Base-by-base conservation (phyloP, 2,329 filamentous ascomycete species). In the Paraconiothyrium sp. region DNA sequence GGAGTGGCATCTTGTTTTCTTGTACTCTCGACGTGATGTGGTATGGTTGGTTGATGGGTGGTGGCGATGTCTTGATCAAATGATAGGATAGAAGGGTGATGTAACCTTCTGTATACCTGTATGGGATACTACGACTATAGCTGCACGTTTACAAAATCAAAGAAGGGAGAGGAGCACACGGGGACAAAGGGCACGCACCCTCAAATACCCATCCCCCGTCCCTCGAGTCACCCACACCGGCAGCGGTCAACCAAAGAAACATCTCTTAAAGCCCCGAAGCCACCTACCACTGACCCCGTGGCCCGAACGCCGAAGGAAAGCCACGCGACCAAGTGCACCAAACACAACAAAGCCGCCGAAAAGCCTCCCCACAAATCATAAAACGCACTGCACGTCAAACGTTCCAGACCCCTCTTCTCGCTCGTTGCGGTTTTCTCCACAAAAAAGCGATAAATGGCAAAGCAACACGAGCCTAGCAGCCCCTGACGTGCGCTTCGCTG, bases 1-100 rank as follows among this genome's bases (percentile, higher is more conserved):
- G 64, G 60, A 77, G 59, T 22, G 74, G 72, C 74, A 77, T 76
- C 3, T 52, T 69, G 55, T 11, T n/a, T 39, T 22, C 14, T n/a
- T n/a, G 16, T 41, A 7, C 3, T 41, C 14, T 4, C 5, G 16
- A n/a, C 2, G 5, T n/a, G 39, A 7, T 16, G 39, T 20, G 39
- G 14, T 20, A 9, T 41, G 39, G 16, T 5, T 39, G 11, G 2
- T 39, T 13, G 16, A 13, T 6, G 14, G 13, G 10, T 39, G 13
- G 27, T 30, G 27, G 4, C 27, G 27, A 30, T 30, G 27, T 30
- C 27, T 30, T 30, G 27, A 30, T 30, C 27, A 30, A 30, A 30
- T 1, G 4, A 30, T 30, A 30, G 4, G 4, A 30, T 30, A 6
- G 27, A 30, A 30, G 27, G 4, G 6, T 30, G 27, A 30, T 30